Conservation (phyloP, 495 filamentous ascomycete genomes). For the Evernia prunastri region DNA sequence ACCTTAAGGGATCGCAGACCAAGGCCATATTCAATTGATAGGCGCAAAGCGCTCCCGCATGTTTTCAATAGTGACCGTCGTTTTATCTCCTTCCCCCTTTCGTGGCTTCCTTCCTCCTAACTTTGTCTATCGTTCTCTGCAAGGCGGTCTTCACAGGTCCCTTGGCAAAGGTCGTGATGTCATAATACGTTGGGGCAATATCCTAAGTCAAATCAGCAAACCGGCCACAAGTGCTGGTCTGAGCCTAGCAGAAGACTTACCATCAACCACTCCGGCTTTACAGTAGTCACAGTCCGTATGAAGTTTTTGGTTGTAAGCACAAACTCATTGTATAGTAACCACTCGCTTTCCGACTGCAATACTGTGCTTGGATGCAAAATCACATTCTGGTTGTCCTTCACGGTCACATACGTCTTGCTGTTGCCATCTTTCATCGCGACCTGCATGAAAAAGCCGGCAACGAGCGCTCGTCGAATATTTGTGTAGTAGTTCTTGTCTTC, state of each 20-base stretch:
- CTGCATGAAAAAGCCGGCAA: constrained; percentile 99
- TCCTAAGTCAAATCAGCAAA: constrained; percentile 49
- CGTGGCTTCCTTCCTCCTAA: constrained; percentile 65
- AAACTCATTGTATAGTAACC: constrained; percentile 98
- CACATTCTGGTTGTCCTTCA: constrained; percentile 90
- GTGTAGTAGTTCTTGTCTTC: constrained; percentile 95
- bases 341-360: constrained; percentile 77
- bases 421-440: constrained; percentile 81
- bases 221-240: background rate
- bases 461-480: constrained; percentile 91
- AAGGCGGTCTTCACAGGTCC: constrained; percentile 78
- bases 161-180: constrained; percentile 74
- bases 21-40: too few relatives aligned
- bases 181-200: constrained; percentile 88
- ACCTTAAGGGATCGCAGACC: background rate
- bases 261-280: constrained; percentile 78
- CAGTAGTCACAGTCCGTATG: constrained; percentile 58
- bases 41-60: background rate
- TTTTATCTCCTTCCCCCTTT: constrained; percentile 34
- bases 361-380: constrained; percentile 89
- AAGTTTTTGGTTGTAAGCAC: constrained; percentile 97
- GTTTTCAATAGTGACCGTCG: background rate
- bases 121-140: constrained; percentile 64
- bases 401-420: constrained; percentile 79
- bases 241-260: constrained; percentile 46